These are phyloP conservation scores for Helotiales sp. DNA, from an alignment of 2,329 filamentous ascomycete genomes.

Conservation along the genomic window DNA sequence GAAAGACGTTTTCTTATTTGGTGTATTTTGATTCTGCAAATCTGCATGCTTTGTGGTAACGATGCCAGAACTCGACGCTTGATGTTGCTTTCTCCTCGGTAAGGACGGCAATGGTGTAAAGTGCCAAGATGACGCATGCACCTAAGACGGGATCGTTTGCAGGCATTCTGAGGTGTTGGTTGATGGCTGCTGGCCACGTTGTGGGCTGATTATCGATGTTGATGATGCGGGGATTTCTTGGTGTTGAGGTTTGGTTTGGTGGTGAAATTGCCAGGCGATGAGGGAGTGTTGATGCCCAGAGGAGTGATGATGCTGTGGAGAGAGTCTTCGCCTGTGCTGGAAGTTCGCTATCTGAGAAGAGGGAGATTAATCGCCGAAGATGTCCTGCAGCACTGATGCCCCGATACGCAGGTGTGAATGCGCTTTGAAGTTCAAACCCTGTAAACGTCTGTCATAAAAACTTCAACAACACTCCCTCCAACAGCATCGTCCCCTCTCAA, in stretches of 20 bases:
- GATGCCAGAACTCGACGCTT: not conserved
- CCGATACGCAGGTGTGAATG: not conserved
- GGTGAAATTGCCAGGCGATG: not conserved
- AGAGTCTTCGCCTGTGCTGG: not conserved
- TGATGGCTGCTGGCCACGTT: constrained; percentile 2
- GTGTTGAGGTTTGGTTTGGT: not conserved
- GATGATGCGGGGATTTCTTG: not conserved
- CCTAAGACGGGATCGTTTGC: constrained; percentile 11
- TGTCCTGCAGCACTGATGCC: not conserved
- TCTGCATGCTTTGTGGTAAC: not conserved
- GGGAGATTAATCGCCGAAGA: no score
- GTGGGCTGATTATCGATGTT: constrained; percentile 8
- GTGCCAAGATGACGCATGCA: constrained; percentile 9
- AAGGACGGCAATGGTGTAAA: constrained; percentile 7
- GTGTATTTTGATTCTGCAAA: not conserved
- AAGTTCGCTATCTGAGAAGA: not conserved
- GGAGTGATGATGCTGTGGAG: not conserved
- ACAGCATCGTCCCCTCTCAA: not conserved
- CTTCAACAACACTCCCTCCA: not conserved
- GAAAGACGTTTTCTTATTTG: not conserved
- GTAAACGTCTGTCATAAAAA: not conserved
- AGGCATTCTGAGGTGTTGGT: constrained; percentile 3
- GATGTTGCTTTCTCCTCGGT: constrained; percentile 2
- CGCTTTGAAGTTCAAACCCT: not conserved
- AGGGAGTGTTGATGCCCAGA: not conserved